Percentiles rank a stretch among this genome's conserved stretches.
Conservation (phyloP, 2,329 filamentous ascomycete genomes). For the Penicillium sp. region DNA sequence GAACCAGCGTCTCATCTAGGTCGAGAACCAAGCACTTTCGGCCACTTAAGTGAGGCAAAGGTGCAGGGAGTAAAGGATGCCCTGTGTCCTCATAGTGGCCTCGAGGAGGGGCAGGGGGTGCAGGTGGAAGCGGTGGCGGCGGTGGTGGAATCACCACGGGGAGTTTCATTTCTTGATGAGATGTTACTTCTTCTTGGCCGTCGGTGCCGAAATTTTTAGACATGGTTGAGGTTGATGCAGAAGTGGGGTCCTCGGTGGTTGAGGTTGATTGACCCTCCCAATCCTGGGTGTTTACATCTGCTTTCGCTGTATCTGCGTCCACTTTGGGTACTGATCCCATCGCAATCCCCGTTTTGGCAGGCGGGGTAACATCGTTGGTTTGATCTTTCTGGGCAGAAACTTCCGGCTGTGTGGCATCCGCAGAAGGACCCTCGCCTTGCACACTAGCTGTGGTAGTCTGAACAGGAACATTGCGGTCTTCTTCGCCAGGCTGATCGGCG, state of each 20-base stretch:
- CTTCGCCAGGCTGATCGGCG: conserved; percentile 30
- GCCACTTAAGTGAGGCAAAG: conserved; percentile 74
- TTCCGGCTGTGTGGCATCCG: conserved; percentile 16
- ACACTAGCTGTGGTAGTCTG: conserved; percentile 37
- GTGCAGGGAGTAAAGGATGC: conserved; percentile 74
- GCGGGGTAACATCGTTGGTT: conserved; percentile 12
- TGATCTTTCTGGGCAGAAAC: conserved; percentile 12
- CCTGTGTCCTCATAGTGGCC: conserved; percentile 44
- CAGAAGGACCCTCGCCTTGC: conserved; percentile 33
- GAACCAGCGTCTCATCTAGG: conserved; percentile 92
- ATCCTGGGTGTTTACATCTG: conserved; percentile 16
- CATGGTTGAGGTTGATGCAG: conserved; percentile 45
- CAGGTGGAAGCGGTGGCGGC: conserved; percentile 53
- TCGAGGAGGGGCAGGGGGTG: conserved; percentile 31
- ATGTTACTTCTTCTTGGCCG: conserved; percentile 43
- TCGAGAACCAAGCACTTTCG: conserved; percentile 94
- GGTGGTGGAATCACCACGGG: conserved; percentile 56
- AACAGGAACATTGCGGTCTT: conserved; percentile 33
- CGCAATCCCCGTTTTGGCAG: conserved; percentile 2
- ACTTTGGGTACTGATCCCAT: conserved; percentile 18
- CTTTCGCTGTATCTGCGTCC: conserved; percentile 1
- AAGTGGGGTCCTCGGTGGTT: conserved; percentile 62
- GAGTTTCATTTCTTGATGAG: conserved; percentile 43
- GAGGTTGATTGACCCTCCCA: conserved; percentile 47
- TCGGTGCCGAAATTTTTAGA: conserved; percentile 31